Evolutionary conservation across 257 asterid species (phyloP).

Genomic region (Petunia secreta): DNA sequence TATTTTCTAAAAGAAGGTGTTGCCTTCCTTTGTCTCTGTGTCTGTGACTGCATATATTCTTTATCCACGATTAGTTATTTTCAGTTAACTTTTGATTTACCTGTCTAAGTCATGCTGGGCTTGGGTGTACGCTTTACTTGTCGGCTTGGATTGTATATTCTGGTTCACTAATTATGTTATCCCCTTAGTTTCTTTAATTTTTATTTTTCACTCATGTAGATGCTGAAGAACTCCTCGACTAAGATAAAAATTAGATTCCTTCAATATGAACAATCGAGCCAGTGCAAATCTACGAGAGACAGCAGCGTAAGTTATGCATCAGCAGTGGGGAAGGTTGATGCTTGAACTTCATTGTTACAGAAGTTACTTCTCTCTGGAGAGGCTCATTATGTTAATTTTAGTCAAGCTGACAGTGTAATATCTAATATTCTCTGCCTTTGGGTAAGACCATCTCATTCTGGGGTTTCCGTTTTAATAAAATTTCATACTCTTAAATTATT

Average conservation of each 20-base stretch:
- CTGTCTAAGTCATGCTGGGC: background rate
- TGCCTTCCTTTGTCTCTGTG: background rate
- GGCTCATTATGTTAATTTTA: background rate
- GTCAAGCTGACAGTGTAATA: slow-evolving; percentile 18
- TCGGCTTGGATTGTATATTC: background rate
- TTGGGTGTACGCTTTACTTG: background rate
- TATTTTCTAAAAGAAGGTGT: background rate
- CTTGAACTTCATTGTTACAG: slow-evolving; percentile 37
- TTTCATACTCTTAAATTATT: background rate
- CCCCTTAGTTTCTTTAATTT: background rate
- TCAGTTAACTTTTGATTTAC: slow-evolving; percentile 10
- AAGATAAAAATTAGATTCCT: slow-evolving; percentile 77
- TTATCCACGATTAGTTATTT: slow-evolving; percentile 16
- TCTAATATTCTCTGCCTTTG: slow-evolving; percentile 22
- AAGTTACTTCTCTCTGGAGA: slow-evolving; percentile 9
- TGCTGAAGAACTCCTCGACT: slow-evolving; percentile 69
- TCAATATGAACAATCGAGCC: slow-evolving; percentile 92
- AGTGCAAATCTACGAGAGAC: slow-evolving; percentile 83
- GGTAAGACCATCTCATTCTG: slow-evolving; percentile 17
- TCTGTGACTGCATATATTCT: background rate
- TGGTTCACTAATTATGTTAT: slow-evolving; percentile 1
- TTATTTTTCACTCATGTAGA: slow-evolving; percentile 47
- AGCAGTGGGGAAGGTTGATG: slow-evolving; percentile 78
- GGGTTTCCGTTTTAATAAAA: slow-evolving; percentile 11
- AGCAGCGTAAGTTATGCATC: slow-evolving; percentile 98